Evolutionary conservation across 495 filamentous ascomycete genomes (phyloP).

Genomic region (Penicillium daleae): DNA sequence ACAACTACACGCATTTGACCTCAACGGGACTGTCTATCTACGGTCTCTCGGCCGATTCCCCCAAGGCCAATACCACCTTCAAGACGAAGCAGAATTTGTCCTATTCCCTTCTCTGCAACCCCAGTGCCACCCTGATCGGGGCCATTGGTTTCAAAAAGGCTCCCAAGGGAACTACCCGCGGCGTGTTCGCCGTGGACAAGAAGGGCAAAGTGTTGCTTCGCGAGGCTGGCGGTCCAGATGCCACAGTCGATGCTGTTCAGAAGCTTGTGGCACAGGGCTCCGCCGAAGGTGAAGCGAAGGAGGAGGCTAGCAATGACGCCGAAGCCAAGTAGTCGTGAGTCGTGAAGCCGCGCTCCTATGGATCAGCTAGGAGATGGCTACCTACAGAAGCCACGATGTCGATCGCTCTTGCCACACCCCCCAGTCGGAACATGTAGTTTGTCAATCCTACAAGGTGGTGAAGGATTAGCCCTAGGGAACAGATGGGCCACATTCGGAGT

Average conservation of each 20-base stretch:
- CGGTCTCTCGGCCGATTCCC: constrained; percentile 83
- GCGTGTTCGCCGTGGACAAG: constrained; percentile 88
- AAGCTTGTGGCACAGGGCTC: constrained; percentile 32
- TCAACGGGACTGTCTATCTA: constrained; percentile 82
- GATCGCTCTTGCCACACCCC: not conserved
- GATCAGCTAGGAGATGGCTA: not conserved
- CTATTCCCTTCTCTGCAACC: constrained; percentile 87
- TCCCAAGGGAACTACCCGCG: constrained; percentile 76
- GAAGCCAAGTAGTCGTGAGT: constrained; percentile 12
- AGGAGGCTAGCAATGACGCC: constrained; percentile 10
- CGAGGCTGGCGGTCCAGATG: constrained; percentile 51
- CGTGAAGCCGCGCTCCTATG: not conserved
- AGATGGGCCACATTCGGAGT: not conserved
- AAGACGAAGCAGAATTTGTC: constrained; percentile 85
- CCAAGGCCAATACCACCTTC: constrained; percentile 90
- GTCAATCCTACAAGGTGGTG: not conserved
- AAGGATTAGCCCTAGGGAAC: not conserved
- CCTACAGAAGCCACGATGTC: not conserved
- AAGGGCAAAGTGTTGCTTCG: constrained; percentile 48
- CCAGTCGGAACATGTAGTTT: not conserved
- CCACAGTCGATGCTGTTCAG: constrained; percentile 52
- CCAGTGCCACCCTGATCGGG: constrained; percentile 66
- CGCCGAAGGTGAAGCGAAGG: constrained; percentile 16
- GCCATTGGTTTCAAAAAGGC: constrained; percentile 78
- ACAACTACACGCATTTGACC: constrained; percentile 75